These are phyloP conservation scores for Neurospora discreta DNA, from an alignment of 495 filamentous ascomycete species.

Conservation along the genomic window DNA sequence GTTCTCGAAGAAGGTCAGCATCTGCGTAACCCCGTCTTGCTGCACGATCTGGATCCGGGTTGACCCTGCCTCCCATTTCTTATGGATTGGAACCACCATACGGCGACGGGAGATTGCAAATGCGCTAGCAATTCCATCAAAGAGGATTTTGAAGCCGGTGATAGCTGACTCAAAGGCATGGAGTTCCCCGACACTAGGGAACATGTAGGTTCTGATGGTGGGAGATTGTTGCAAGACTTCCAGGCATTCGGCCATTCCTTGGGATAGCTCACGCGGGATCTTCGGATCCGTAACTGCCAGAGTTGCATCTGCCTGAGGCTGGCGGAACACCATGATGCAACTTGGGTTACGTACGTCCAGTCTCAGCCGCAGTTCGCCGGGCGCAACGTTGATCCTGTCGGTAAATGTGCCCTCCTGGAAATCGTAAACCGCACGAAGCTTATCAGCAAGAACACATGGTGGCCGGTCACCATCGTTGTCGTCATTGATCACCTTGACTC, in stretches of 20 bases:
- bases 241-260: conserved; percentile 44
- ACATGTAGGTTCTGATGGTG: conserved; percentile 44
- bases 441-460: conserved; percentile 56
- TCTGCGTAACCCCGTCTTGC: conserved; percentile 57
- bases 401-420: conserved; percentile 58
- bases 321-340: conserved; percentile 51
- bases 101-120: conserved; percentile 77
- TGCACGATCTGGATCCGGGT: conserved; percentile 70
- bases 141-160: conserved; percentile 66
- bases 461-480: conserved; percentile 31
- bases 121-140: conserved; percentile 58
- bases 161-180: conserved; percentile 67
- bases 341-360: conserved; percentile 49
- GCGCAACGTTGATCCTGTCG: conserved; percentile 65
- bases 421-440: conserved; percentile 55
- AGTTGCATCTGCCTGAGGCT: conserved; percentile 56
- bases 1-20: conserved; percentile 74
- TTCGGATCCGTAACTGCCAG: conserved; percentile 56
- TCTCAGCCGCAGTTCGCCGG: conserved; percentile 56
- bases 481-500: conserved; percentile 45
- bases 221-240: conserved; percentile 24
- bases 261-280: conserved; percentile 42
- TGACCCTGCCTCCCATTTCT: conserved; percentile 71
- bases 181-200: conserved; percentile 46
- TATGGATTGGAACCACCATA: conserved; percentile 81